Evolutionary conservation across 495 filamentous ascomycete genomes (phyloP), one percentile per base, ranked within the genome.

Genomic region (Xylaria grammica): DNA sequence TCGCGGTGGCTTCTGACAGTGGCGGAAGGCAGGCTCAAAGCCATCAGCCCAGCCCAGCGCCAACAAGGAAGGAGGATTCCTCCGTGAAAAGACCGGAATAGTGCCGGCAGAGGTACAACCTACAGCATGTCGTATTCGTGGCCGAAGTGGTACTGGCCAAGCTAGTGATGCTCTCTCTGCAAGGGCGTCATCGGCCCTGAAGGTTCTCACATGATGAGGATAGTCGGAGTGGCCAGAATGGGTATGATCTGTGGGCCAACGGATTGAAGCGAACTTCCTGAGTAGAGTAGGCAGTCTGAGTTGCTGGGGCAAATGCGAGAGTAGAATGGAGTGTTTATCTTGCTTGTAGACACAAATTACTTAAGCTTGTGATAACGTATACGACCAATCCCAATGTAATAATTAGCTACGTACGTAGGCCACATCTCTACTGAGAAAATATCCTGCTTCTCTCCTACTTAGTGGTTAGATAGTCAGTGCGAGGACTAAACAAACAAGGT

Each of bases 31-130:
- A n/a, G n/a, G 6, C 8, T 42, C 7, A 3, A 42, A 15, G 7
- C 13, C 13, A 6, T 17, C 40, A 10, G 7, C 3, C 17, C 6
- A 42, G 40, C 11, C 58, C 45, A 34, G 13, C 6, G 17, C 57
- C n/a, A 50, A 19, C 45, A 62, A 52, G 46, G 46, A 53, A 44
- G 24, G 24, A 17, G 59, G 17, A 20, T 42, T 38, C 20, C 59
- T n/a, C 50, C 50, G 60, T 8, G 40, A 46, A 45, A 45, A 45
- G 38, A 44, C 60, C 60, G 60, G 2, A 29, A 63, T 63, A 55
- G 40, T 55, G 60, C 60, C 60, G 60, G 50, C 44, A 26, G 32
- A 45, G 15, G 36, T 26, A 0, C 2, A 3, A 13, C 22, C n/a
- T n/a, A n/a, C n/a, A n/a, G n/a, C n/a, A n/a, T n/a, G n/a, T n/a